Conservation (phyloP, 306 rosid species). For the Quercus agrifolia region DNA sequence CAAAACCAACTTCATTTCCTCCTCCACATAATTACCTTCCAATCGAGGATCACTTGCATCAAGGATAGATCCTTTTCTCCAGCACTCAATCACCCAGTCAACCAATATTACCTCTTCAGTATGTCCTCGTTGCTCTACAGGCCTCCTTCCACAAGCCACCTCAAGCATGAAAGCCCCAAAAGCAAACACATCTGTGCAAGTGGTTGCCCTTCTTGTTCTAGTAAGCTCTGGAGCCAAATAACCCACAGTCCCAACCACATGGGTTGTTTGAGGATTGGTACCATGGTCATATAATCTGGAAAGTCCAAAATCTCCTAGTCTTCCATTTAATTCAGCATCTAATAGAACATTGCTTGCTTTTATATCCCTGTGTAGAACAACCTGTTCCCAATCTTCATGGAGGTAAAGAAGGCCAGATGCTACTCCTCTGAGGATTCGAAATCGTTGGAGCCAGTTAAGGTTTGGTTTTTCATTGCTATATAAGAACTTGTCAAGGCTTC, state of each 20-base stretch:
- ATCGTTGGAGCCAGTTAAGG: constrained; percentile 61
- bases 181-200: constrained; percentile 51
- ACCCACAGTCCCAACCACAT: constrained; percentile 72
- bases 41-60: constrained; percentile 45
- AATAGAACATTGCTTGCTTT: constrained; percentile 69
- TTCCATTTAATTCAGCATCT: constrained; percentile 52
- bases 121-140: constrained; percentile 33
- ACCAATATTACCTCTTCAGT: constrained; percentile 40
- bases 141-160: constrained; percentile 66
- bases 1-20: constrained; percentile 38
- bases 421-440: constrained; percentile 43
- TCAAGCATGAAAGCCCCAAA: constrained; percentile 63
- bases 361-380: constrained; percentile 71
- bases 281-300: constrained; percentile 63
- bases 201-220: constrained; percentile 52
- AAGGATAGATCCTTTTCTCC: constrained; percentile 40
- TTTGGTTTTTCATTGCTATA: constrained; percentile 26
- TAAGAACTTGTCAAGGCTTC: constrained; percentile 61
- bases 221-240: constrained; percentile 66
- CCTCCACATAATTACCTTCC: constrained; percentile 22
- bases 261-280: constrained; percentile 52
- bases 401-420: constrained; percentile 58
- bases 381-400: constrained; percentile 71
- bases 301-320: constrained; percentile 73
- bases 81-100: constrained; percentile 47